Evolutionary conservation across 352 stramenopile genomes (phyloP), one percentile per base, ranked within the genome.

Genomic region (Globisporangium recalcitrans): DNA sequence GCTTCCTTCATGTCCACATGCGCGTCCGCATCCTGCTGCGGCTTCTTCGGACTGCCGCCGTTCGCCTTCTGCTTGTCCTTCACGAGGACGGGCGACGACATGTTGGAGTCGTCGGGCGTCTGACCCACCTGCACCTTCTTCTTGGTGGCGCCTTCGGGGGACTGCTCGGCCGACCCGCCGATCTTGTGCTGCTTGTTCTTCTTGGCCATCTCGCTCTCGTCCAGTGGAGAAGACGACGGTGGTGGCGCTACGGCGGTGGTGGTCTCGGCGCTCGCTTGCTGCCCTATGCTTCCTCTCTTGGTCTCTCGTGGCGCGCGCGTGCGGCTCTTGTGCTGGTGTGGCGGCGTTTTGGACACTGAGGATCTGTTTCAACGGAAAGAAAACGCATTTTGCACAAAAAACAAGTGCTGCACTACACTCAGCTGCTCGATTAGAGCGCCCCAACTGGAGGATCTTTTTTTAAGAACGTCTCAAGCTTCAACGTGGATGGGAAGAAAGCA

Each of bases 151-250:
- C 13, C 52, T 26, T 56, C 61, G 48, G 67, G 53, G 11, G 64
- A 70, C 16, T 54, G 42, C 54, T 61, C 38, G 19, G 51, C 67
- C 31, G 52, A 62, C 54, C 59, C 53, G 42, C 26, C 48, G 53
- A 8, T 22, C 60, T 77, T 82, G 57, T 48, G 44, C 36, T 52
- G 22, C 46, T 88, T 85, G 21, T 69, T 65, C 68, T 90, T 92
- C 77, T 88, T 90, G 42, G 49, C 77, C 80, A 90, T 89, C 7
- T 63, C 52, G 51, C 58, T 55, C 31, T 63, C 44, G 24, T 63
- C 42, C 27, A 24, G 14, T 5, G 29, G 8, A 22, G 22, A 7
- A 1, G 13, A 22, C 8, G 29, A 8, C 10, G 51, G 10, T 27
- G 51, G 11, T 29, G 32, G 59, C 64, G 29, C 24, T 26, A 16